phyloP scores from a whole-genome alignment of 176 grass and related monocot genomes.

The Triticum monococcum region DNA sequence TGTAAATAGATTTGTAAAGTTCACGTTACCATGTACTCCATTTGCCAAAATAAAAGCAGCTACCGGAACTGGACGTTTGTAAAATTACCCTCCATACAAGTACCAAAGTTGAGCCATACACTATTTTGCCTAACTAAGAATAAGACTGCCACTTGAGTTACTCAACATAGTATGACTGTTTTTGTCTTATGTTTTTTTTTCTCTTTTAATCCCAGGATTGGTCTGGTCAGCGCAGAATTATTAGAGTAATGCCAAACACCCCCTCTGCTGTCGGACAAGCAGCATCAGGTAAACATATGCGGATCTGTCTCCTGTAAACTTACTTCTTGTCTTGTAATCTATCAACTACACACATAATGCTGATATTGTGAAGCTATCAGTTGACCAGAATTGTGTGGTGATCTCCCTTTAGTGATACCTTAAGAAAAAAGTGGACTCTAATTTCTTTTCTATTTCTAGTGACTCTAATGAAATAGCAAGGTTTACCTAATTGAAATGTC shows the following conservation, averaged over 20 bases:
- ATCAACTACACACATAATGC: not conserved
- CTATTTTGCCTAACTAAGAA: not conserved
- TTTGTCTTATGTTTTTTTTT: not conserved
- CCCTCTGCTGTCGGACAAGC: conserved; percentile 91
- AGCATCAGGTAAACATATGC: conserved; percentile 79
- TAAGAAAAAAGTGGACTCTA: not conserved
- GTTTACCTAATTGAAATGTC: not conserved
- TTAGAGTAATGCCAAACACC: conserved; percentile 99
- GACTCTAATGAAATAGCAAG: not conserved
- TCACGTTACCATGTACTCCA: no score
- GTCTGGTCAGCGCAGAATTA: conserved; percentile 85
- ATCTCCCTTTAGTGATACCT: not conserved
- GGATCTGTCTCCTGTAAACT: not conserved
- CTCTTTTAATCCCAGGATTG: conserved; percentile 63
- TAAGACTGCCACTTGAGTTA: not conserved
- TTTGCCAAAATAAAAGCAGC: no score
- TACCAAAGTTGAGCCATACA: not conserved
- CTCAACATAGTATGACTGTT: not conserved
- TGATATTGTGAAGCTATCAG: not conserved
- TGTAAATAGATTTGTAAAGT: no score
- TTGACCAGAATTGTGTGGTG: not conserved
- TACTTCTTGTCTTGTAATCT: not conserved
- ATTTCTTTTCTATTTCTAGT: not conserved
- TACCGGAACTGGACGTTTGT: no score
- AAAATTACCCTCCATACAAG: no score